These are phyloP conservation scores for Oryza meridionalis DNA, from an alignment of 176 grass and related monocot genomes.

Conservation along the genomic window DNA sequence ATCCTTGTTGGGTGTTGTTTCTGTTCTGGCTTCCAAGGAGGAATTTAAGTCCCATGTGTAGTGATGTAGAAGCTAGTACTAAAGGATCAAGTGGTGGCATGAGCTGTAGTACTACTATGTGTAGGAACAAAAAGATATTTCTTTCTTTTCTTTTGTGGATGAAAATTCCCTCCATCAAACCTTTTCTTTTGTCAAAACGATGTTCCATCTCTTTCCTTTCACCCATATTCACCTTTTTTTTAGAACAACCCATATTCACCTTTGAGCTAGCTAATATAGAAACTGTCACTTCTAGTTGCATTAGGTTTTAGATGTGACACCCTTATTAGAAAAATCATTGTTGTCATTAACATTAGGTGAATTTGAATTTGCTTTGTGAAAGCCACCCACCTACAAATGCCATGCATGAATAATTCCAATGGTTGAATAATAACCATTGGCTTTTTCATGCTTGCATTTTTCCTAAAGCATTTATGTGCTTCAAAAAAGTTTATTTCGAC, in stretches of 20 bases:
- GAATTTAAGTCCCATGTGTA: conserved; percentile 44
- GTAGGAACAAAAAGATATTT: conserved; percentile 35
- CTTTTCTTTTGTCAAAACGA: conserved; percentile 44
- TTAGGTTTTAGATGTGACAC: conserved; percentile 51
- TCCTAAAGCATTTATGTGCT: not conserved
- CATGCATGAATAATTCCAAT: not conserved
- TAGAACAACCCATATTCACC: not conserved
- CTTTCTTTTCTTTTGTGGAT: conserved; percentile 5
- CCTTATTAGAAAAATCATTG: not conserved
- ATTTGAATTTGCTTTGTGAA: conserved; percentile 4
- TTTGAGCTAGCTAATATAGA: conserved; percentile 14
- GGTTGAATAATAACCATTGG: not conserved
- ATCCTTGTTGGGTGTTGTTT: conserved; percentile 37
- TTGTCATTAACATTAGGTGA: conserved; percentile 22
- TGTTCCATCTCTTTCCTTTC: conserved; percentile 37
- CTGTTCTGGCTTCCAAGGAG: conserved; percentile 36
- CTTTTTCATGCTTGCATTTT: not conserved
- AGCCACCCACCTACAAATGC: not conserved
- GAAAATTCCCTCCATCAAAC: conserved; percentile 14
- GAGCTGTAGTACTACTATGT: conserved; percentile 9
- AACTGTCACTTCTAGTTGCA: conserved; percentile 38
- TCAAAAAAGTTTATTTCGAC: not conserved
- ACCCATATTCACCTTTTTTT: conserved; percentile 4
- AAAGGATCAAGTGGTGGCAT: conserved; percentile 36
- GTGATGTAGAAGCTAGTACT: conserved; percentile 26